A percentile compares a stretch with the other conserved stretches of the same genome.
These are phyloP conservation scores for Eimeria acervulina DNA, from an alignment of 169 alveolate species.

Conservation along the genomic window DNA sequence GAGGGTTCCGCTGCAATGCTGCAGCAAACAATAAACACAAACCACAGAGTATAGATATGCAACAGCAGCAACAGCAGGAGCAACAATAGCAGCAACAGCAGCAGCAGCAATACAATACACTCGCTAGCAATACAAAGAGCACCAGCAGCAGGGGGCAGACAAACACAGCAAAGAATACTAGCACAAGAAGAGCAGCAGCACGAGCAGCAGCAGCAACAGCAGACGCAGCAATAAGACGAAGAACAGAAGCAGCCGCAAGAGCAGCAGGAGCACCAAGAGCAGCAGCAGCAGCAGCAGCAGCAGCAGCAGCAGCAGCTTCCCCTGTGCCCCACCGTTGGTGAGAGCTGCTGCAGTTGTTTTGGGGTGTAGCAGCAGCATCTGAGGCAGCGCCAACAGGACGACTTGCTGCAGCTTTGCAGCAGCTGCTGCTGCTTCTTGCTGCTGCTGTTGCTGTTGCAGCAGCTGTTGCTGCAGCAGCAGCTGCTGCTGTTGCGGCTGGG, in stretches of 20 bases:
- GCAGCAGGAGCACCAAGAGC: slow-evolving; percentile 10
- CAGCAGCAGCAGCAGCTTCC: neutral
- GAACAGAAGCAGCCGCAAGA: neutral
- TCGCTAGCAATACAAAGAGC: neutral
- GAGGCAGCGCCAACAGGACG: neutral
- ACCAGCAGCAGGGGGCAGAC: no score
- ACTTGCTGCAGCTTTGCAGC: neutral
- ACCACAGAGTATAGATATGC: no score
- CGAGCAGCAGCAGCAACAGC: slow-evolving; percentile 15
- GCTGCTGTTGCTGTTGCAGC: slow-evolving; percentile 8
- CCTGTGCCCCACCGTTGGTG: no score
- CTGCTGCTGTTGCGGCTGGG: neutral
- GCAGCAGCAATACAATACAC: neutral
- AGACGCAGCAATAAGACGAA: neutral
- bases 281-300: slow-evolving; percentile 47
- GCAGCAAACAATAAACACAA: no score
- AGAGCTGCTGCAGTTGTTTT: neutral
- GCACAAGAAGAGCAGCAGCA: neutral
- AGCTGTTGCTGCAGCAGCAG: neutral
- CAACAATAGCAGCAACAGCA: neutral
- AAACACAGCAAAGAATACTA: neutral
- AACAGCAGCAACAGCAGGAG: neutral
- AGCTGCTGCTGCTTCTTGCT: slow-evolving; percentile 40
- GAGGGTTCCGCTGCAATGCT: no score
- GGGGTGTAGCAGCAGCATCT: slow-evolving; percentile 45